A percentile compares a stretch with the other conserved stretches of the same genome.
Conservation (phyloP, 495 filamentous ascomycete genomes). For the Penicillium longicatenatum region DNA sequence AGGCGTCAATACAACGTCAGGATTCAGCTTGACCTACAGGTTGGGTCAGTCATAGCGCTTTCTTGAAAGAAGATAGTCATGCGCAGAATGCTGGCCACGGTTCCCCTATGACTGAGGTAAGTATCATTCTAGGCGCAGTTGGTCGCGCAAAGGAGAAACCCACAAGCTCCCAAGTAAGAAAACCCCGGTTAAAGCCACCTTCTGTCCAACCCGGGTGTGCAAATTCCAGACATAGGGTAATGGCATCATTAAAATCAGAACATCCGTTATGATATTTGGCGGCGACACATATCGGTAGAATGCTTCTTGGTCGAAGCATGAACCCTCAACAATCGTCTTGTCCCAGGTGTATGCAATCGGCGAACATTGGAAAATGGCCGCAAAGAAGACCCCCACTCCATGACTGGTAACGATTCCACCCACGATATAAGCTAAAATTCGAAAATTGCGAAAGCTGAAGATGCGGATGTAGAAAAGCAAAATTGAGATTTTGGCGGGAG, state of each 20-base stretch:
- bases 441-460: background rate
- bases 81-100: background rate
- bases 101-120: background rate
- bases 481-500: background rate
- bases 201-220: background rate
- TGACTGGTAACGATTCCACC: background rate
- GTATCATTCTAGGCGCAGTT: background rate
- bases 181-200: background rate
- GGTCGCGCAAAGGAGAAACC: background rate
- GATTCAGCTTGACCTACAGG: background rate
- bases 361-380: background rate
- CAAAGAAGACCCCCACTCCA: background rate
- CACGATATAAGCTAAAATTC: background rate
- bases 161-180: background rate
- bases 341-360: background rate
- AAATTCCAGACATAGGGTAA: conserved; percentile 1
- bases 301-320: background rate
- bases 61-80: background rate
- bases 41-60: background rate
- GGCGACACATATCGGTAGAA: background rate
- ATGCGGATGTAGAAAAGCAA: background rate
- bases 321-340: background rate
- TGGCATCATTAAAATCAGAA: background rate
- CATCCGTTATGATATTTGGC: background rate
- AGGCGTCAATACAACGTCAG: background rate